These are phyloP conservation scores for Vararia minispora DNA, from an alignment of 768 basidiomycete species.

Conservation along the genomic window DNA sequence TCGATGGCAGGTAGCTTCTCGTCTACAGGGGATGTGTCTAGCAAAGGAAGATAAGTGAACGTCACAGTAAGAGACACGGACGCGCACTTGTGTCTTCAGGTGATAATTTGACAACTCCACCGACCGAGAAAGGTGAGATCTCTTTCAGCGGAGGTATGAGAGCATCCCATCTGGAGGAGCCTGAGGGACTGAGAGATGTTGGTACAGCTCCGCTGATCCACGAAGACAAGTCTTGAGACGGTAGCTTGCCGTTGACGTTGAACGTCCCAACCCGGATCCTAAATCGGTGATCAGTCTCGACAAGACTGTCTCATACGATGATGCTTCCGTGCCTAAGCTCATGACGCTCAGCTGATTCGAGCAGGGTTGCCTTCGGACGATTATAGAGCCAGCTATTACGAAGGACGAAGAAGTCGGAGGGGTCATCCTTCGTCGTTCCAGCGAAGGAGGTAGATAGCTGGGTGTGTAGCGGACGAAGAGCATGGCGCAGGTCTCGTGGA, in stretches of 20 bases:
- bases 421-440: slow-evolving; percentile 52
- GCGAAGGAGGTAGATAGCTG: slow-evolving; percentile 52
- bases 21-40: not conserved
- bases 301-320: not conserved
- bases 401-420: slow-evolving; percentile 42
- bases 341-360: slow-evolving; percentile 1
- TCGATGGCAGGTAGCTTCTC: too few relatives aligned
- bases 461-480: slow-evolving; percentile 33
- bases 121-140: slow-evolving; percentile 17
- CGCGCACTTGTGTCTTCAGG: slow-evolving; percentile 4
- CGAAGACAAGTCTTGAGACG: slow-evolving; percentile 57
- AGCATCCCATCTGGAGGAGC: slow-evolving; percentile 1
- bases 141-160: slow-evolving; percentile 17
- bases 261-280: slow-evolving; percentile 71
- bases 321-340: slow-evolving; percentile 13
- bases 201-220: slow-evolving; percentile 43
- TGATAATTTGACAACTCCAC: slow-evolving; percentile 3
- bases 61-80: not conserved
- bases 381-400: slow-evolving; percentile 50
- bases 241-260: slow-evolving; percentile 73
- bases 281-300: slow-evolving; percentile 2
- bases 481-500: slow-evolving; percentile 46
- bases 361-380: slow-evolving; percentile 9
- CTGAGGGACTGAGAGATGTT: too few relatives aligned
- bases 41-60: not conserved